Percentiles rank a stretch among this genome's conserved stretches.
phyloP scores from a whole-genome alignment of 2,329 filamentous ascomycete species.

The Mycocentrospora acerina region DNA sequence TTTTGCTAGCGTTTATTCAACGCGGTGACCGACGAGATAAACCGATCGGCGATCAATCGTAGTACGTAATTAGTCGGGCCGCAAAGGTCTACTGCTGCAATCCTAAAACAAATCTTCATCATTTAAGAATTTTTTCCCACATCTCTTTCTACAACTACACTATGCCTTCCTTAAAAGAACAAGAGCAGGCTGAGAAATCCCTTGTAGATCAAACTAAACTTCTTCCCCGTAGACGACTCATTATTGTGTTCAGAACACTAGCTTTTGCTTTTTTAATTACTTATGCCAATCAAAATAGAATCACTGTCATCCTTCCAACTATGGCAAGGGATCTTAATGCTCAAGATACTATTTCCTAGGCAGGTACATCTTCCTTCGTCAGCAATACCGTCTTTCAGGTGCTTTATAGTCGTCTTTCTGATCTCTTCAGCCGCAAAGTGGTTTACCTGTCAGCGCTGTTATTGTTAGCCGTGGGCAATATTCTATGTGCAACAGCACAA shows the following conservation, averaged over 20 bases:
- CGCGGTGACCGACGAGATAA: too few species aligned
- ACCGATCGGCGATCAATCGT: too few species aligned
- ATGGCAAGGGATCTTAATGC: slow-evolving; percentile 43
- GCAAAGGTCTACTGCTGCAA: too few species aligned
- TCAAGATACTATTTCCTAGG: slow-evolving; percentile 57
- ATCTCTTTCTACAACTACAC: too few species aligned
- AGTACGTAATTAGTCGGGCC: too few species aligned
- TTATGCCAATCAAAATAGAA: slow-evolving; percentile 61
- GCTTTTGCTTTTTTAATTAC: slow-evolving; percentile 57
- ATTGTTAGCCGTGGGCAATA: slow-evolving; percentile 57
- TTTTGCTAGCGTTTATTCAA: too few species aligned
- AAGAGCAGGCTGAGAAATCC: slow-evolving; percentile 17
- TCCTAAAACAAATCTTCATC: too few species aligned
- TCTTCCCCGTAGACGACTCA: slow-evolving; percentile 52
- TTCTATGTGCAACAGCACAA: slow-evolving; percentile 60
- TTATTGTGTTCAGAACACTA: slow-evolving; percentile 55
- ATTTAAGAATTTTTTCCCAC: too few species aligned
- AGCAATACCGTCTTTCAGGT: slow-evolving; percentile 65
- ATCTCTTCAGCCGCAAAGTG: slow-evolving; percentile 52
- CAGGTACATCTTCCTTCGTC: slow-evolving; percentile 55
- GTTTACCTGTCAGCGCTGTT: slow-evolving; percentile 57
- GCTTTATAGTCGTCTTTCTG: slow-evolving; percentile 63
- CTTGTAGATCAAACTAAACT: slow-evolving; percentile 55
- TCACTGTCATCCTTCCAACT: slow-evolving; percentile 46
- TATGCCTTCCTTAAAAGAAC: too few species aligned